Evolutionary conservation across 768 basidiomycete species (phyloP).

Genomic region (Suillus hirtellus): DNA sequence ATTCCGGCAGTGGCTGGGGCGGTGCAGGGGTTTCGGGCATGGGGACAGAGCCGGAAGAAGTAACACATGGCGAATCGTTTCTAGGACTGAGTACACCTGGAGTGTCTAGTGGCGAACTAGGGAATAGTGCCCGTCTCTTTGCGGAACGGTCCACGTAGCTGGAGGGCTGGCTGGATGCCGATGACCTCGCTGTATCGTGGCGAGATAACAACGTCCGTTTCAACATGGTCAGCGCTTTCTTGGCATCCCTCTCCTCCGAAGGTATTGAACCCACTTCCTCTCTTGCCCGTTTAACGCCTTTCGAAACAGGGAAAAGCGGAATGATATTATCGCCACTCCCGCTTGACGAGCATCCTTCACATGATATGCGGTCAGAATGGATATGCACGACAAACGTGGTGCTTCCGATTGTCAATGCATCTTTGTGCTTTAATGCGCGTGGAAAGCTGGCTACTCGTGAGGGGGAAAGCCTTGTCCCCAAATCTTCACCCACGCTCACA

Average conservation of each 20-base stretch:
- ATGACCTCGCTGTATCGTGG: slow-evolving; percentile 30
- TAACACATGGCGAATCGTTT: slow-evolving; percentile 23
- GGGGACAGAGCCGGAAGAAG: slow-evolving; percentile 15
- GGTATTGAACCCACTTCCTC: slow-evolving; percentile 16
- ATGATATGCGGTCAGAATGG: slow-evolving; percentile 62
- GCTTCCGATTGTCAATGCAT: slow-evolving; percentile 64
- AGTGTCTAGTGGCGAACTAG: slow-evolving; percentile 50
- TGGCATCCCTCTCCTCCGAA: slow-evolving; percentile 47
- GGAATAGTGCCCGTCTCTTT: slow-evolving; percentile 60
- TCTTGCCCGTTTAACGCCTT: slow-evolving; percentile 22
- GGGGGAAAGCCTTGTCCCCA: slow-evolving; percentile 58
- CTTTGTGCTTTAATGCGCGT: slow-evolving; percentile 59
- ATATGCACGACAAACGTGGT: slow-evolving; percentile 73
- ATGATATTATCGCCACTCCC: slow-evolving; percentile 48
- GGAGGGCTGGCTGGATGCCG: slow-evolving; percentile 18
- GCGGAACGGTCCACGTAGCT: slow-evolving; percentile 71
- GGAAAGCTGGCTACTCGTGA: slow-evolving; percentile 71
- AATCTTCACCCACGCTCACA: slow-evolving; percentile 19
- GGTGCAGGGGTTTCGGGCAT: slow-evolving; percentile 35
- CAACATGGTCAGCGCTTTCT: slow-evolving; percentile 64
- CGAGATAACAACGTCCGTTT: slow-evolving; percentile 63
- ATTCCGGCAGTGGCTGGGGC: slow-evolving; percentile 49
- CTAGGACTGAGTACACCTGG: slow-evolving; percentile 44
- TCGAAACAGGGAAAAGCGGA: slow-evolving; percentile 45
- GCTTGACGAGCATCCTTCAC: slow-evolving; percentile 57